Evolutionary conservation across 352 stramenopile genomes (phyloP), one percentile per base, ranked within the genome.

Genomic region (Globisporangium irregulare): DNA sequence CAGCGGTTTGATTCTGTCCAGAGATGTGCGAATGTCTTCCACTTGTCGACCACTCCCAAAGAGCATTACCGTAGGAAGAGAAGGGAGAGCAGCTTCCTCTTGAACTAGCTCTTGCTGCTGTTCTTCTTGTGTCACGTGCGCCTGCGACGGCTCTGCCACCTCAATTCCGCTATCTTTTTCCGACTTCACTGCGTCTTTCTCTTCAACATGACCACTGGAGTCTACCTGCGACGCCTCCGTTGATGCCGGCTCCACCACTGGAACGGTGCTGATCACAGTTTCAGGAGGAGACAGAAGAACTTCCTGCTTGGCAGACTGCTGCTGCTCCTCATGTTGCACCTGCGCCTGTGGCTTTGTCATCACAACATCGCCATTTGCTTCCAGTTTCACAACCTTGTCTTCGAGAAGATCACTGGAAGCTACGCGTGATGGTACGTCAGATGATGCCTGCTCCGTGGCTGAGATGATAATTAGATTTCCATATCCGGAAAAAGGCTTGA

Each of bases 11-110:
- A 70, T 70, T 25, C 73, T 78, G 38, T 80, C 57, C 59, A 87
- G 72, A 1, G 79, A 87, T 38, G 79, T 82, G 32, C 77, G 75
- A 58, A 87, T 81, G 22, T 87, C 79, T 80, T 87, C 78, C 25
- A 66, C 71, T 41, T 79, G 57, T 1, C 70, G 20, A 15, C 77
- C 72, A 36, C 72, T 84, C n/a, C 78, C 77, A 53, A 86, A 82
- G 22, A 86, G 61, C 15, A 71, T 38, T 9, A 57, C 22, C 29
- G 54, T 7, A 65, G 29, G 12, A 25, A 32, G 12, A 25, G 36
- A 53, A 56, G 29, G 10, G 15, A 38, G 24, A 7, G 32, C 46
- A 53, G 36, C 38, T 29, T 38, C 27, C 43, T 56, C 38, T 22
- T 41, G 62, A 9, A n/a, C 53, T 53, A 20, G 55, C 36, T 24